Evolutionary conservation across 805 yeast genomes (phyloP), one percentile per base, ranked within the genome.

Genomic region (Schwanniomyces sp.): DNA sequence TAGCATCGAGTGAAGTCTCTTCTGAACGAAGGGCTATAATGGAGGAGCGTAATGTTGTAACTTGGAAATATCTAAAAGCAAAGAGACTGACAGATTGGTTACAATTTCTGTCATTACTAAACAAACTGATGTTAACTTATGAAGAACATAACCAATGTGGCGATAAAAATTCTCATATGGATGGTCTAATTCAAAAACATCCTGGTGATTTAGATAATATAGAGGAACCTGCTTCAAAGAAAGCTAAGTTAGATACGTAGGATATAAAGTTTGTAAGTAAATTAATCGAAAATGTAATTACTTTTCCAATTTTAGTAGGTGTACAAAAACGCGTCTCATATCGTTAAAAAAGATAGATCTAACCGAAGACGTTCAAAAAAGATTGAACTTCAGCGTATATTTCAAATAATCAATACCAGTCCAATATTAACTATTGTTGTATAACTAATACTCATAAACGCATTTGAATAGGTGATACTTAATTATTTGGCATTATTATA

Each of bases 41-140:
- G 2, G 73, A 69, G 30, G 56, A 59, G 41, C 51, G 65, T 25
- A 62, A 64, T n/a, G 56, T 64, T 8, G 44, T 61, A 40, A 44
- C 61, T 3, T 73, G 78, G 78, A 70, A 64, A 49, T 48, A 58
- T 30, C 52, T 64, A 11, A 60, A 67, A 34, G 44, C 41, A 24
- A 49, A 52, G 27, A 56, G 74, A 47, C 40, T 45, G 25, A 17
- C 41, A 1, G 46, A 55, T 2, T 67, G 74, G 72, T 53, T 67
- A 18, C 44, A 55, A 42, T 61, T 64, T 54, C 70, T 61, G 10
- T n/a, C 30, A 2, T 41, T 48, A 14, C 36, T 48, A 29, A 27
- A 32, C 21, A 36, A 41, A n/a, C 45, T 24, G 38, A 48, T 40
- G 44, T 36, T 48, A 11, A 34, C 37, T 3, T 36, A 37, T 17